These are phyloP conservation scores for Saturnispora gosingensis DNA, from an alignment of 805 yeast species.

Conservation along the genomic window DNA sequence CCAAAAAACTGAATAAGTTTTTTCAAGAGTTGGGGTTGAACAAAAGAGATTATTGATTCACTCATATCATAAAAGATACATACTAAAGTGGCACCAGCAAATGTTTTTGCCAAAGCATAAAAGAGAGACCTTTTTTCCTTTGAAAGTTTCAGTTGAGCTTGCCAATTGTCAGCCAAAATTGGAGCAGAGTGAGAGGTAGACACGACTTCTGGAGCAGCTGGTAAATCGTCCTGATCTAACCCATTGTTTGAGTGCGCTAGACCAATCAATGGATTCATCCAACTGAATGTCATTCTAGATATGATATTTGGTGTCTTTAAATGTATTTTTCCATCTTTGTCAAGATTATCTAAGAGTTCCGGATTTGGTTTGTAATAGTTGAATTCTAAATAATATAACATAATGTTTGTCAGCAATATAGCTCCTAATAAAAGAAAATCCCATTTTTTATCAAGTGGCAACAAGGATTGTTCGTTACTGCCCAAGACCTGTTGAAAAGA, in stretches of 20 bases:
- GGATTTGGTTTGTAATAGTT: conserved; percentile 30
- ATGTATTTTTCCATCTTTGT: conserved; percentile 21
- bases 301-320: conserved; percentile 45
- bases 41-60: conserved; percentile 32
- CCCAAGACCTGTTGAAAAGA: conserved; percentile 28
- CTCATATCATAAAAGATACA: conserved; percentile 31
- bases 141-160: conserved; percentile 13
- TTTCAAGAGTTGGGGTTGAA: conserved; percentile 51
- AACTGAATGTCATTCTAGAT: conserved; percentile 68
- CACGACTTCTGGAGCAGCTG: conserved; percentile 32
- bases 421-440: conserved; percentile 21
- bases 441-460: conserved; percentile 4
- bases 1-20: conserved; percentile 39
- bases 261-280: conserved; percentile 85
- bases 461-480: conserved; percentile 6
- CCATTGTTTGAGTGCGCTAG: conserved; percentile 43
- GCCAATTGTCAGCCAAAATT: conserved; percentile 27
- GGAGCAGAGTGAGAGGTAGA: conserved; percentile 28
- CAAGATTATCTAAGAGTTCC: conserved; percentile 19
- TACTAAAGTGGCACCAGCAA: conserved; percentile 29
- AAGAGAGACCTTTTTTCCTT: conserved; percentile 22
- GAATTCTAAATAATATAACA: conserved; percentile 33
- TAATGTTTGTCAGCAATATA: conserved; percentile 24
- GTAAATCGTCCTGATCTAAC: conserved; percentile 32
- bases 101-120: conserved; percentile 29